Percentiles rank a stretch among this genome's conserved stretches.
phyloP scores from a whole-genome alignment of 495 filamentous ascomycete genomes.

The Aspergillus sclerotiicarbonarius region DNA sequence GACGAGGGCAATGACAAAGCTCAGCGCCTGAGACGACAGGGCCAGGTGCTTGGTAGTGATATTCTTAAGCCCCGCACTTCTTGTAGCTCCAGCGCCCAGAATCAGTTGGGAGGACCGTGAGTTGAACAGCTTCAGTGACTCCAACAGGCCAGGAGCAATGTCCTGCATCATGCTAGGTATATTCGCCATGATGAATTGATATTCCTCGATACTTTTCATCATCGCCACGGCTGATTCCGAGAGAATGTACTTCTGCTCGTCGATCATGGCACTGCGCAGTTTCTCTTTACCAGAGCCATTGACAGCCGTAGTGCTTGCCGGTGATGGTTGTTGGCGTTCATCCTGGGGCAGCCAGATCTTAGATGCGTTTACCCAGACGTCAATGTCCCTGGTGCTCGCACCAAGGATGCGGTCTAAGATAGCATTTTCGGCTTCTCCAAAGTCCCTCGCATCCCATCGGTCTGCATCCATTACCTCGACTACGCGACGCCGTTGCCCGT shows the following conservation, averaged over 20 bases:
- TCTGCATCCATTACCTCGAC: slow-evolving; percentile 86
- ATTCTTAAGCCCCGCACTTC: slow-evolving; percentile 88
- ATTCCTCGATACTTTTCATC: slow-evolving; percentile 75
- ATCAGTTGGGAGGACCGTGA: slow-evolving; percentile 91
- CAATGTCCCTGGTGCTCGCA: slow-evolving; percentile 75
- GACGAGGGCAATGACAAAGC: slow-evolving; percentile 82
- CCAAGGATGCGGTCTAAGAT: slow-evolving; percentile 68
- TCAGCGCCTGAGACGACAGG: slow-evolving; percentile 83
- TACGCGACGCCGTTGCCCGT: slow-evolving; percentile 72
- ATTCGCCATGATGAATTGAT: slow-evolving; percentile 75
- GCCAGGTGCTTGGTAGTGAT: slow-evolving; percentile 97
- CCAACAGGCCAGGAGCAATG: slow-evolving; percentile 67
- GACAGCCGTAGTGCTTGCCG: slow-evolving; percentile 30
- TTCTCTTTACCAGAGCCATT: slow-evolving; percentile 69
- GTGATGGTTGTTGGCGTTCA: slow-evolving; percentile 23
- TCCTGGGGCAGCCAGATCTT: slow-evolving; percentile 65
- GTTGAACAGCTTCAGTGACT: slow-evolving; percentile 87
- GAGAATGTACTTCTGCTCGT: slow-evolving; percentile 81
- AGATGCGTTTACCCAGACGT: slow-evolving; percentile 67
- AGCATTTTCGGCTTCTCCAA: slow-evolving; percentile 62
- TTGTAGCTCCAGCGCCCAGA: slow-evolving; percentile 87
- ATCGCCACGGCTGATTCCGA: slow-evolving; percentile 77
- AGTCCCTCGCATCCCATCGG: slow-evolving; percentile 87
- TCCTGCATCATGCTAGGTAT: slow-evolving; percentile 87
- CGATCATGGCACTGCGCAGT: slow-evolving; percentile 70